Conservation (phyloP, 345 rosid species). For the Salix exigua region DNA sequence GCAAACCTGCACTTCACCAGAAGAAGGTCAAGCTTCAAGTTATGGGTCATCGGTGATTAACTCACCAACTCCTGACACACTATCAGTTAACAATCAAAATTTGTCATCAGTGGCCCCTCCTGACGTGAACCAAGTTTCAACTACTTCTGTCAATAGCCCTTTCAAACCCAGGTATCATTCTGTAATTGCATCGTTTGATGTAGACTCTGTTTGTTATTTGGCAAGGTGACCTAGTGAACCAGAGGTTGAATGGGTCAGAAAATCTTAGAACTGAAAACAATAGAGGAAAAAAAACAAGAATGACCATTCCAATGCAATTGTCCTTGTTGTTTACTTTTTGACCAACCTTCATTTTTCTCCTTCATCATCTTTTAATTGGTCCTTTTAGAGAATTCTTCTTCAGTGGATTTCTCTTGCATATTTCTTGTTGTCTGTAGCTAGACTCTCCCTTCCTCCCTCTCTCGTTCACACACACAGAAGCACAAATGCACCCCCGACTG, state of each 20-base stretch:
- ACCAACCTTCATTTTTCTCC: background rate
- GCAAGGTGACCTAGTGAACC: background rate
- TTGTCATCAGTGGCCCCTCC: constrained; percentile 28
- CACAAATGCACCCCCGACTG: background rate
- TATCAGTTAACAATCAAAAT: constrained; percentile 21
- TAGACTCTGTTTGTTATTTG: background rate
- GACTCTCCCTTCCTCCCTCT: background rate
- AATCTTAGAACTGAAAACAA: background rate
- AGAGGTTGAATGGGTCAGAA: background rate
- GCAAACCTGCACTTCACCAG: constrained; percentile 19
- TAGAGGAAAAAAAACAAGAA: background rate
- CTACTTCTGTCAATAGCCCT: constrained; percentile 27
- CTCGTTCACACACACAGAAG: accelerated
- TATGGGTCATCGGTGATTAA: constrained; percentile 28
- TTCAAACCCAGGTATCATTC: constrained; percentile 45
- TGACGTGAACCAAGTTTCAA: constrained; percentile 19
- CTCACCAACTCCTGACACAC: constrained; percentile 23
- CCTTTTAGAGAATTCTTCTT: background rate
- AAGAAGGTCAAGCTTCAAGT: constrained; percentile 21
- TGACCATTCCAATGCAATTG: background rate
- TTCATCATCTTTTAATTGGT: background rate
- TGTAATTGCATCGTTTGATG: background rate
- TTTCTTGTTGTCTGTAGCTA: background rate
- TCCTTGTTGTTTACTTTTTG: background rate
- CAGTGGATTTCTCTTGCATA: background rate